Conservation (phyloP, 2,329 filamentous ascomycete genomes). For the Aspergillus brunneoviolaceus region DNA sequence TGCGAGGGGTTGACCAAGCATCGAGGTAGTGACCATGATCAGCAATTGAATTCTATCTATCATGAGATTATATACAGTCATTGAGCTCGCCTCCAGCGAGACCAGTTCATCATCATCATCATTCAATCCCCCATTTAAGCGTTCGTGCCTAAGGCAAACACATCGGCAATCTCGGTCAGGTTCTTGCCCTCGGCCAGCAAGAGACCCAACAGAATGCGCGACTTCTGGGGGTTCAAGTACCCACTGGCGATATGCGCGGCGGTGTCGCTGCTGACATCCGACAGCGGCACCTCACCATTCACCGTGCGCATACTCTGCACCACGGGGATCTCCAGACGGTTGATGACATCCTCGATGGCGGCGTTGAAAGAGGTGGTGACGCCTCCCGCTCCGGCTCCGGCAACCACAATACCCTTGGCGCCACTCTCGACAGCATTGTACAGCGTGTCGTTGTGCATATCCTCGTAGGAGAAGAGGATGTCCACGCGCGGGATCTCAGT, state of each 20-base stretch:
- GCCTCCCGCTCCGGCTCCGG: conserved; percentile 25
- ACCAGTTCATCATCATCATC: background rate
- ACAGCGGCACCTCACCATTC: conserved; percentile 26
- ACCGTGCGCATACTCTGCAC: conserved; percentile 26
- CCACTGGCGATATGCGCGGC: conserved; percentile 25
- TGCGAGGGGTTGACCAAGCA: background rate
- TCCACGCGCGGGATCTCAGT: conserved; percentile 26
- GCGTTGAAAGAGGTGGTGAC: conserved; percentile 19
- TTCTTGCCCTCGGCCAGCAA: conserved; percentile 16
- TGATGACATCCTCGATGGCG: conserved; percentile 19
- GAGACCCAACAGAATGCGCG: conserved; percentile 20
- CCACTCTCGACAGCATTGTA: conserved; percentile 24
- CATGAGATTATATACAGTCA: background rate
- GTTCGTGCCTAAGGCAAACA: conserved; percentile 11
- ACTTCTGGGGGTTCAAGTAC: conserved; percentile 20
- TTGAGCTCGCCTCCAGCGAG: too few relatives aligned
- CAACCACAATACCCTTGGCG: conserved; percentile 28
- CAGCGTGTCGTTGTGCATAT: conserved; percentile 26
- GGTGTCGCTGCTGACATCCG: conserved; percentile 18
- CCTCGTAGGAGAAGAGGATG: conserved; percentile 29
- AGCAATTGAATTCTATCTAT: background rate
- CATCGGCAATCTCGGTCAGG: conserved; percentile 12
- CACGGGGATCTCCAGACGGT: conserved; percentile 20
- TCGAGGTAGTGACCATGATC: too few relatives aligned
- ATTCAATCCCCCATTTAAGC: background rate